Evolutionary conservation across 306 rosid species (phyloP), one percentile per base, ranked within the genome.

Genomic region (Arachis hypogaea): DNA sequence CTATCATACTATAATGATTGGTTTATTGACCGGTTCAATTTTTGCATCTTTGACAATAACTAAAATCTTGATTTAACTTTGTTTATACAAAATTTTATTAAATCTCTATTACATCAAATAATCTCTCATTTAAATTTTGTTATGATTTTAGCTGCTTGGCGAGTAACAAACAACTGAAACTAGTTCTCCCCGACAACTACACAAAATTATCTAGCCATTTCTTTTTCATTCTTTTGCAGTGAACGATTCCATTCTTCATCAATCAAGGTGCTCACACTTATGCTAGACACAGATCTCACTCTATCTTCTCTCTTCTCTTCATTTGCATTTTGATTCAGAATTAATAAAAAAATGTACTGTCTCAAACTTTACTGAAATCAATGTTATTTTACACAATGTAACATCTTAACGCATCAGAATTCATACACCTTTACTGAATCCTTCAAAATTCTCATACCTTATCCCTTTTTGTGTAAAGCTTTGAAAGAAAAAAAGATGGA

Each of bases 401-500:
- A 55, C 11, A 49, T 12, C 54, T 14, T 14, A 56, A 71, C 30
- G 5, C 47, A 72, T 46, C 6, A 30, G 38, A 59, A 2, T 11
- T 14, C 54, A 49, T 59, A 3, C 29, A 14, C 14, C 14, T 14
- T 14, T 49, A n/a, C 60, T 47, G 44, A 76, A 40, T 76, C 30
- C 41, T 14, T 63, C 68, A 45, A 66, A 47, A 11, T 74, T 57
- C 47, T 64, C 49, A 2, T 6, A 40, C 36, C 56, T 59, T 14
- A 14, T 14, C 14, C 14, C 14, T 14, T 14, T 14, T 14, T 28
- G 58, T 52, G 5, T 33, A 66, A 66, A 80, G 76, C 51, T 80
- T 61, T 71, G 12, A 3, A 49, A 49, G 11, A 61, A 42, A 3
- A 42, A 42, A 5, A 7, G 40, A 75, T 80, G 84, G 84, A 75